These are phyloP conservation scores for Candida endomychidarum DNA, from an alignment of 805 yeast species.

Conservation along the genomic window DNA sequence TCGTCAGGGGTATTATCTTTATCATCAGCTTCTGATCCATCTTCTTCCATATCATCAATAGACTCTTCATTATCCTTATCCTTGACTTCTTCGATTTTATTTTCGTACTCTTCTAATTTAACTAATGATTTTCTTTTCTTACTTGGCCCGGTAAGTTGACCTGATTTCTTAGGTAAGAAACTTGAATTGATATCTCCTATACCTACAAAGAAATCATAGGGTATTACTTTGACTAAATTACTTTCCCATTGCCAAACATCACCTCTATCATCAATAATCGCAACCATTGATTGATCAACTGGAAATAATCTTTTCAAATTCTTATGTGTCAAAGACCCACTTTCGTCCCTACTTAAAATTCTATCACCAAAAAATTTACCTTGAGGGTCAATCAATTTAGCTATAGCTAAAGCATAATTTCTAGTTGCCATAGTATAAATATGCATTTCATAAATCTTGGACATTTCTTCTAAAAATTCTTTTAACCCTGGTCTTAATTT, in stretches of 20 bases:
- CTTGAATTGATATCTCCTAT: constrained; percentile 96
- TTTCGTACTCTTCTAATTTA: constrained; percentile 49
- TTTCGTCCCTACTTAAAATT: constrained; percentile 89
- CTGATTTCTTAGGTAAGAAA: constrained; percentile 79
- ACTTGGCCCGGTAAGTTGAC: constrained; percentile 57
- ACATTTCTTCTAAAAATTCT: constrained; percentile 65
- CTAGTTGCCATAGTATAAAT: constrained; percentile 98
- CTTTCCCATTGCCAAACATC: constrained; percentile 99
- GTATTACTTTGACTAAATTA: constrained; percentile 87
- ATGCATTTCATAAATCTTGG: constrained; percentile 79
- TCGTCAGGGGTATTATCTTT: constrained; percentile 9
- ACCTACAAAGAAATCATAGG: constrained; percentile 94
- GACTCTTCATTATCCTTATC: constrained; percentile 10
- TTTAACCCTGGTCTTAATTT: constrained; percentile 85
- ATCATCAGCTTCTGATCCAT: constrained; percentile 7
- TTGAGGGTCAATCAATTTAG: constrained; percentile 87
- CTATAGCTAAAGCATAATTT: constrained; percentile 86
- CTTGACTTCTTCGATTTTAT: constrained; percentile 21
- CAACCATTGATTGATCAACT: constrained; percentile 94
- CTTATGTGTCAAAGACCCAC: constrained; percentile 89
- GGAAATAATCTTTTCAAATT: constrained; percentile 88
- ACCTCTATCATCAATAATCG: constrained; percentile 94
- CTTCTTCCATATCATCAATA: constrained; percentile 6
- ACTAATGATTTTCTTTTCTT: constrained; percentile 59
- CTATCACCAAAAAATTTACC: constrained; percentile 88